Evolutionary conservation across 2,329 filamentous ascomycete genomes (phyloP), one percentile per base, ranked within the genome.

Genomic region (Immersiporthe knoxdaviesiana): DNA sequence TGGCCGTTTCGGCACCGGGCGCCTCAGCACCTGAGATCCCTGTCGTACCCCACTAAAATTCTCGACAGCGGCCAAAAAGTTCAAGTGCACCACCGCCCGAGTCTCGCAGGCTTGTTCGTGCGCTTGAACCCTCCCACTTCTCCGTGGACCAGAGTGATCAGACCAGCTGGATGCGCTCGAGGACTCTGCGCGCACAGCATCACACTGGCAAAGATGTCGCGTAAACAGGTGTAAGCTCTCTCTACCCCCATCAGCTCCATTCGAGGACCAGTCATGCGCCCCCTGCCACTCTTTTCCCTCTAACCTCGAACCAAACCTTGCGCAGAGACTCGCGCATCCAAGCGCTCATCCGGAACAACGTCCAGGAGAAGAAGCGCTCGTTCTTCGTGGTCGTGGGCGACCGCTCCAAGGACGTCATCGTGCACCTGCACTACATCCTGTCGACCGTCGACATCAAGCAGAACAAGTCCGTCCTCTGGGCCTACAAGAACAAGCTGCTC

Each of bases 301-400:
- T 71, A 62, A 72, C 58, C 59, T 37, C 41, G 67, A 27, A 32
- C 1, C 21, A 14, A 3, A 63, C 52, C n/a, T 58, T 3, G 12
- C 2, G 68, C 72, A 94, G 93, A 78, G 94, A 97, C 81, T 92
- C 92, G 82, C 92, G 94, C 80, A 97, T 97, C 76, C 92, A 91
- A 71, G 91, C 94, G 80, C 89, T 97, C 75, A 95, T 97, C 77
- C 89, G 91, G 79, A 97, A 97, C 91, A 92, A 92, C 73, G 85
- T 94, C 72, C 93, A 92, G 80, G 94, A 97, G 80, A 97, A 97
- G 88, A 98, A 98, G 84, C 89, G 96, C 80, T 97, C 92, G 83
- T 97, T 99, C 84, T 97, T 99, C 81, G 93, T 99, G 69, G 90
- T 99, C 32, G 95, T 99, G 60, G 96, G 96, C 77, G 94, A 99